Conservation (phyloP, 148 eudicot species). For the Tetragonia tetragonoides region DNA sequence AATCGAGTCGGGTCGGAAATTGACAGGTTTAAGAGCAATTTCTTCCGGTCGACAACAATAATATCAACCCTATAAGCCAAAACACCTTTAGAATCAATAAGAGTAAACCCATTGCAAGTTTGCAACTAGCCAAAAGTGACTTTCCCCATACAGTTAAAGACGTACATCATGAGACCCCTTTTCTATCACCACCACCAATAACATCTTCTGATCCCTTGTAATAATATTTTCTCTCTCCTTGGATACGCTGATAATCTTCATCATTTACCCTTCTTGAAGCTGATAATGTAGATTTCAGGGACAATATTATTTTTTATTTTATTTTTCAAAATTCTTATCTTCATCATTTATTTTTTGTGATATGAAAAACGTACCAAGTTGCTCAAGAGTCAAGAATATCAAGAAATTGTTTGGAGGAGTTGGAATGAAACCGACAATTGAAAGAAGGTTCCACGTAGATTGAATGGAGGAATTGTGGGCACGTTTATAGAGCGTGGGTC, state of each 20-base stretch:
- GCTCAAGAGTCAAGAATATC: too few relatives aligned
- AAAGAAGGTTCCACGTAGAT: slow-evolving; percentile 26
- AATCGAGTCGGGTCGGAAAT: too few relatives aligned
- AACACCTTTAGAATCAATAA: slow-evolving; percentile 57
- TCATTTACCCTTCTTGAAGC: slow-evolving; percentile 32
- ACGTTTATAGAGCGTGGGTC: slow-evolving; percentile 10
- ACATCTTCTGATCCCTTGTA: not conserved
- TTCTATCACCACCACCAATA: not conserved
- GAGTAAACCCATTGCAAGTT: slow-evolving; percentile 71
- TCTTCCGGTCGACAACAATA: slow-evolving; percentile 45
- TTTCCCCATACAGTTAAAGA: slow-evolving; percentile 80
- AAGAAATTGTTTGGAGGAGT: not conserved
- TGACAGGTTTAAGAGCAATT: slow-evolving; percentile 64
- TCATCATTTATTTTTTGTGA: too few relatives aligned
- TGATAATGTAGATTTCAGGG: slow-evolving; percentile 28
- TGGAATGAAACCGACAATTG: slow-evolving; percentile 19
- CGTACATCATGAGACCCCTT: slow-evolving; percentile 9
- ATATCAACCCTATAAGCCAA: slow-evolving; percentile 69
- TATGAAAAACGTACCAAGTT: not conserved
- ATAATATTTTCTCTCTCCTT: not conserved
- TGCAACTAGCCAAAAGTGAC: slow-evolving; percentile 58
- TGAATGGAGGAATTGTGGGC: not conserved
- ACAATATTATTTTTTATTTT: slow-evolving; percentile 25
- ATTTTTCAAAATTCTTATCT: not conserved
- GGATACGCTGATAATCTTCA: slow-evolving; percentile 10